Evolutionary conservation across 495 filamentous ascomycete species (phyloP), one percentile per base, ranked within the genome.

Genomic region (Paragyromitra xinjiangensis): DNA sequence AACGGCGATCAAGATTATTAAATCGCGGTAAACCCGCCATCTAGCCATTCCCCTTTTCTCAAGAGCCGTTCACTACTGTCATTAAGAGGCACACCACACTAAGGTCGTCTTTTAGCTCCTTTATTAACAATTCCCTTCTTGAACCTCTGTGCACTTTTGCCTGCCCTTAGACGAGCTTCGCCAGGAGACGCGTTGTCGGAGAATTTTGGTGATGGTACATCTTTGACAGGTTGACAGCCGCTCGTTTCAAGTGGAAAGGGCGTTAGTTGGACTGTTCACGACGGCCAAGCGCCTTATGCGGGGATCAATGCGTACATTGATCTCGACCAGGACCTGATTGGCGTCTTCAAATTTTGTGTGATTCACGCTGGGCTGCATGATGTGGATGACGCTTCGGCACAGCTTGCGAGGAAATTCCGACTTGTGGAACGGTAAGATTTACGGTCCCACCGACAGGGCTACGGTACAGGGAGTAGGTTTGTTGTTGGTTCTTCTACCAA

Each of bases 401-500:
- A 71, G 73, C 73, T 79, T 78, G 76, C 73, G 66, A 78, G 75
- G 70, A 59, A 74, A 73, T 73, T 77, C 75, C 69, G 67, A 77
- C 76, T 78, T 78, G 77, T 78, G 77, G 75, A 71, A 78, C 65
- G 74, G 73, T 78, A 79, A 79, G 77, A 78, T 79, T 79, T 78
- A 75, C 77, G 68, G 77, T 78, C 75, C 77, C 77, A 79, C 77
- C 58, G 37, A 79, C 77, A 78, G 53, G 77, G 77, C 78, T 78
- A 40, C 48, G 75, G 75, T 42, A 58, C 65, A 73, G 66, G 77
- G 37, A 67, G 62, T 51, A 69, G 42, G 71, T 45, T 74, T 12
- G 45, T 64, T 77, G 68, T 66, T 77, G 51, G 68, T 78, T 73
- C 66, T 79, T 79, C 77, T 40, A 72, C 75, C 68, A 67, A 61